A percentile compares a stretch with the other conserved stretches of the same genome.
Evolutionary conservation across 352 stramenopile species (phyloP).

Genomic region (Blastocystis sp.): DNA sequence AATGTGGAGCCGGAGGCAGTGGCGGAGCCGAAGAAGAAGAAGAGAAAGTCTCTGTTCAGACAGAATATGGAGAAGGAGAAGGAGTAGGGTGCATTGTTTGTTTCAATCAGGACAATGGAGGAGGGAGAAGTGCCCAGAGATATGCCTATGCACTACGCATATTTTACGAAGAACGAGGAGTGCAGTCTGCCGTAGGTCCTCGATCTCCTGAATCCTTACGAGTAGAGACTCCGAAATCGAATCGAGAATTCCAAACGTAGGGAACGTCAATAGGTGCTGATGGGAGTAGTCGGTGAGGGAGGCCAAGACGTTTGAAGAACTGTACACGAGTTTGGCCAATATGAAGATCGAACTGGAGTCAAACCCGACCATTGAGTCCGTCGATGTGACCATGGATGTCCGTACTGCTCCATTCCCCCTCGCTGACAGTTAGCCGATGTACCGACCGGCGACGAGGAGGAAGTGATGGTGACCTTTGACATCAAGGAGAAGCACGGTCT

Average conservation of each 20-base stretch:
- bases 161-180: constrained; percentile 20
- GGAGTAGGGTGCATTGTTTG: constrained; percentile 55
- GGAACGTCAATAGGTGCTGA: background rate
- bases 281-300: constrained; percentile 28
- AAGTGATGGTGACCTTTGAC: constrained; percentile 42
- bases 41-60: constrained; percentile 61
- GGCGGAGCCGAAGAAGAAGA: constrained; percentile 25
- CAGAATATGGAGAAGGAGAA: constrained; percentile 41
- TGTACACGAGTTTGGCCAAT: constrained; percentile 7
- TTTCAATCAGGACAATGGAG: background rate
- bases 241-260: constrained; percentile 16
- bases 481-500: constrained; percentile 21
- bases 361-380: background rate
- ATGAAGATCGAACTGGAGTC: constrained; percentile 58
- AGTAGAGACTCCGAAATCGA: constrained; percentile 50
- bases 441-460: background rate
- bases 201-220: background rate
- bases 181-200: constrained; percentile 37
- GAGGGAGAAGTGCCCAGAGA: constrained; percentile 19
- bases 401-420: background rate
- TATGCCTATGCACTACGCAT: constrained; percentile 58
- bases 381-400: constrained; percentile 58
- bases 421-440: constrained; percentile 22
- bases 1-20: constrained; percentile 35
- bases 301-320: constrained; percentile 39